Evolutionary conservation across 1,139 yeast genomes (phyloP).

Genomic region (Pichia terricola): DNA sequence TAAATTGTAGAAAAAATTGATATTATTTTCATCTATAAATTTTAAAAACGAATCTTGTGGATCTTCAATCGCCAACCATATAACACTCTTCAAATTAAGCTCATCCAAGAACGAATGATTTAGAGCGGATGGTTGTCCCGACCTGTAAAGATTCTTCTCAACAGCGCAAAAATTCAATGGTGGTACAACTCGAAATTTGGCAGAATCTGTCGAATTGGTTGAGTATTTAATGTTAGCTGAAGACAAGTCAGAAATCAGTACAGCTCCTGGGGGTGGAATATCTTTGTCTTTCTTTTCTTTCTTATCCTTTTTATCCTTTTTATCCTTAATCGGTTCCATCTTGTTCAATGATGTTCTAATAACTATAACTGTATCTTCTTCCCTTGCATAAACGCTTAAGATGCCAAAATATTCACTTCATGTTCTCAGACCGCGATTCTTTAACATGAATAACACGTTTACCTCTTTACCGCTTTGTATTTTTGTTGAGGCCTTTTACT

Average conservation of each 20-base stretch:
- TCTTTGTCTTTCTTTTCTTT: slow-evolving; percentile 9
- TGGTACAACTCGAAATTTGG: slow-evolving; percentile 62
- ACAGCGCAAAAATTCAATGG: slow-evolving; percentile 95
- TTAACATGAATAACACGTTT: no score
- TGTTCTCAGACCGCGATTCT: no score
- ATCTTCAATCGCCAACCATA: slow-evolving; percentile 94
- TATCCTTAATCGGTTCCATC: no score
- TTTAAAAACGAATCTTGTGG: slow-evolving; percentile 82
- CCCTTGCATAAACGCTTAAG: no score
- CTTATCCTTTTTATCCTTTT: slow-evolving; percentile 10
- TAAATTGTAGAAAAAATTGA: slow-evolving; percentile 48
- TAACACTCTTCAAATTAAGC: slow-evolving; percentile 64
- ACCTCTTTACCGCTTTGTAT: no score
- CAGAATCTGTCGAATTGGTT: neutral
- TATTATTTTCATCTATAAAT: slow-evolving; percentile 65
- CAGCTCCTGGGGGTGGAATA: slow-evolving; percentile 17
- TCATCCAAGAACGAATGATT: slow-evolving; percentile 78
- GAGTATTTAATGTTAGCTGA: slow-evolving; percentile 26
- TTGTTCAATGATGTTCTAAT: no score
- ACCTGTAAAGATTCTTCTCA: slow-evolving; percentile 72
- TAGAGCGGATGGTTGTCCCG: slow-evolving; percentile 95
- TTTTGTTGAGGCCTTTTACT: no score
- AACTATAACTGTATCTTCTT: no score
- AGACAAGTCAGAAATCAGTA: slow-evolving; percentile 18
- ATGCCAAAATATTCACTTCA: no score